Evolutionary conservation across 805 yeast species (phyloP).

Genomic region (Suhomyces xylopsoci): DNA sequence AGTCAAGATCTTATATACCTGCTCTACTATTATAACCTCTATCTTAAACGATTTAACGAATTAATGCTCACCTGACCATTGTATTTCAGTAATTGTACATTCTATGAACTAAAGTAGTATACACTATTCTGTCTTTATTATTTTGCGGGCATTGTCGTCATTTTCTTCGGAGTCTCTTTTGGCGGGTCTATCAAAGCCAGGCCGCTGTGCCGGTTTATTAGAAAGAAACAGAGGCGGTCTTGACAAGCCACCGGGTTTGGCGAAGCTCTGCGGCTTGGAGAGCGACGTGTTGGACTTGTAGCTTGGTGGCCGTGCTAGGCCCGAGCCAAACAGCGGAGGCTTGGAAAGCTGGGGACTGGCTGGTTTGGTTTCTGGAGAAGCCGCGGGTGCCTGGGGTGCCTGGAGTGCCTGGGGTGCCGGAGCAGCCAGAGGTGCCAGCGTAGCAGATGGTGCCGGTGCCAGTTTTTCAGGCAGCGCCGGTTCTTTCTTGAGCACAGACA

Average conservation of each 20-base stretch:
- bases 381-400: background rate
- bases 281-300: constrained; percentile 18
- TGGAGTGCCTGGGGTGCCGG: background rate
- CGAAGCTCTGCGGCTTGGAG: constrained; percentile 24
- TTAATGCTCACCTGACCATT: too few species aligned
- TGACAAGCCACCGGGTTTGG: constrained; percentile 31
- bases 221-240: constrained; percentile 39
- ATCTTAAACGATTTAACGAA: too few species aligned
- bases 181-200: background rate
- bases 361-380: background rate
- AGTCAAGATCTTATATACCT: too few species aligned
- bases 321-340: constrained; percentile 23
- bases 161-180: constrained; percentile 6
- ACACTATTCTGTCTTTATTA: constrained; percentile 5
- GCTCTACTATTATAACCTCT: too few species aligned
- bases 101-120: background rate
- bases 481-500: background rate
- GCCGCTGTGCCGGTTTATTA: constrained; percentile 19
- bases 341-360: constrained; percentile 6
- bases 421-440: background rate
- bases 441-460: background rate
- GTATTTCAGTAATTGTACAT: background rate
- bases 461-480: background rate
- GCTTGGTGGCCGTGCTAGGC: constrained; percentile 24
- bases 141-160: constrained; percentile 9